Evolutionary conservation across 2,329 filamentous ascomycete species (phyloP), one percentile per base, ranked within the genome.

Genomic region (Dactylonectria estremocensis): DNA sequence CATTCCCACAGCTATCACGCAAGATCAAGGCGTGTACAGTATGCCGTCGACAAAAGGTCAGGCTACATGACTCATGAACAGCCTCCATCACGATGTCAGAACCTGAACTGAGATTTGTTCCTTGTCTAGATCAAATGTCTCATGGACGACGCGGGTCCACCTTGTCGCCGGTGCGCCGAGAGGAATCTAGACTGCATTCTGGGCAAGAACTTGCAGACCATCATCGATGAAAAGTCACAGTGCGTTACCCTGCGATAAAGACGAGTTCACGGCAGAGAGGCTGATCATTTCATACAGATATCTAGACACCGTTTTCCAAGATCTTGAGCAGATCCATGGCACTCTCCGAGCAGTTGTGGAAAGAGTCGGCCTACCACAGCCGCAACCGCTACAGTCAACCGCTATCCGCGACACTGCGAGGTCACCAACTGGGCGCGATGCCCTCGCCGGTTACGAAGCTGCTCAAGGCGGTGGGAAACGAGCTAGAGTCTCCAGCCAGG

Each of bases 141-240:
- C 13, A 82, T 82, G 79, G 78, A 80, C 33, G 76, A 79, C 20
- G 71, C 67, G 16, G 79, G 79, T 3, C 79, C 79, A 13, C 79
- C 79, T 4, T 82, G 80, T 67, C 76, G 76, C n/a, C 72, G 80
- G 35, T 82, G 80, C 50, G 60, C 69, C 5, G 78, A 81, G 58
- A 73, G 77, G 33, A 77, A 76, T 40, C 68, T 82, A 11, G 73
- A 72, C 2, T 82, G 80, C 40, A 77, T 80, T 0, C 57, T 82
- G n/a, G 80, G 80, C 66, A 81, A 81, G 74, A 81, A 78, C 54
- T 69, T 82, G 8, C 80, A 82, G 69, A 81, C 75, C 24, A 76
- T 82, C 46, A 80, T 82, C 33, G 79, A 79, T 54, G 80, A 81
- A 65, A 77, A 79, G 60, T 76, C 77, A 33, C 77, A 79, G 78